phyloP scores from a whole-genome alignment of 1,284 basidiomycete genomes.

The Ganoderma meredithae region DNA sequence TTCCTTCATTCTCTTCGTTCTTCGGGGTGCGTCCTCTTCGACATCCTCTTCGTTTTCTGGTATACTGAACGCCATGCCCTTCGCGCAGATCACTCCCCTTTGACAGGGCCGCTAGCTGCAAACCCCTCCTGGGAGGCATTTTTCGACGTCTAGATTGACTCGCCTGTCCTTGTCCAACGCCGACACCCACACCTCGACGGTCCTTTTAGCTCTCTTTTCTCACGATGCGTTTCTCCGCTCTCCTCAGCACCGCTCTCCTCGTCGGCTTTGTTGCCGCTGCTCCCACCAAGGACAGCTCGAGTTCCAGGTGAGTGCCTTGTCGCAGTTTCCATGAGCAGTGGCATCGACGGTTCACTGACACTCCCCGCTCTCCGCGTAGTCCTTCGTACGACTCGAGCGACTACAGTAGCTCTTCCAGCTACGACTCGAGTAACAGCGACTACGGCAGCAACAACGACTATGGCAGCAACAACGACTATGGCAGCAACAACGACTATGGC shows the following conservation, averaged over 20 bases:
- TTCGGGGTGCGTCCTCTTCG: conserved; percentile 44
- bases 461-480: conserved; percentile 4
- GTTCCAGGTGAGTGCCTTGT: conserved; percentile 11
- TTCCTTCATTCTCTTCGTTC: conserved; percentile 55
- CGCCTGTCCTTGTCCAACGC: conserved; percentile 42
- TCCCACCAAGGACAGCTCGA: conserved; percentile 44
- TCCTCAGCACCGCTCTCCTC: conserved; percentile 60
- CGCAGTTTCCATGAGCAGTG: neutral
- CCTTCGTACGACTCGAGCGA: neutral
- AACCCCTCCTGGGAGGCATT: conserved; percentile 65
- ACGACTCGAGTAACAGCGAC: neutral
- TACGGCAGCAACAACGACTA: conserved; percentile 8
- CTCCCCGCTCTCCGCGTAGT: neutral
- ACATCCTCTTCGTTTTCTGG: conserved; percentile 24
- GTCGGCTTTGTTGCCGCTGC: conserved; percentile 58
- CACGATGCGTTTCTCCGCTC: conserved; percentile 64
- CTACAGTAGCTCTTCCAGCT: conserved; percentile 11
- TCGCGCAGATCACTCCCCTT: conserved; percentile 69
- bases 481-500: conserved; percentile 10
- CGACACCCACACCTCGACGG: conserved; percentile 58
- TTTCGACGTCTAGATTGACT: conserved; percentile 42
- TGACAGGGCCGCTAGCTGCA: conserved; percentile 65
- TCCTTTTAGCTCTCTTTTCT: conserved; percentile 45
- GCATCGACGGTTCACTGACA: neutral
- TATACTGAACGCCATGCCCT: conserved; percentile 9